phyloP scores from a whole-genome alignment of 2,329 filamentous ascomycete species.

The Apiospora sp. region DNA sequence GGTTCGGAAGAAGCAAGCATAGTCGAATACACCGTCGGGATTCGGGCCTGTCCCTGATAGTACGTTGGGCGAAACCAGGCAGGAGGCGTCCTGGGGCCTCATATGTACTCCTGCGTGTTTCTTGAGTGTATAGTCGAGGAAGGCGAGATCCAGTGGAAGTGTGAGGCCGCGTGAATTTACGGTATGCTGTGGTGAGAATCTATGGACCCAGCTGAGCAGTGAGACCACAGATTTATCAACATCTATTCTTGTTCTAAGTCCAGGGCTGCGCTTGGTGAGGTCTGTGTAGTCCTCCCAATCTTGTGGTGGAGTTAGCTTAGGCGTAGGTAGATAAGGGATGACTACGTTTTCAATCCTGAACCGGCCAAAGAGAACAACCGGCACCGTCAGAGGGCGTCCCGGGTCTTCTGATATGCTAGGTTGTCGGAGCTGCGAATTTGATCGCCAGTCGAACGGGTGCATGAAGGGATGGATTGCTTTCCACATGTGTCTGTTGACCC shows the following conservation, averaged over 20 bases:
- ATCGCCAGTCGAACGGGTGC: background rate
- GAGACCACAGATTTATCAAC: background rate
- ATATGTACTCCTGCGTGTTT: background rate
- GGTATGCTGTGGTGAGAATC: background rate
- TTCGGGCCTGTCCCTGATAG: too few relatives aligned
- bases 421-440: background rate
- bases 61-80: background rate
- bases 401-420: too few relatives aligned
- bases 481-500: conserved; percentile 1
- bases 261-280: too few relatives aligned
- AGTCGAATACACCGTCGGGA: too few relatives aligned
- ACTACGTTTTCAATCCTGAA: background rate
- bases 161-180: background rate
- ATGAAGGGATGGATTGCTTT: accelerated
- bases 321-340: background rate
- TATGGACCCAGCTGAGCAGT: background rate
- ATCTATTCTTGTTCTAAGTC: too few relatives aligned
- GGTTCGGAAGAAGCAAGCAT: too few relatives aligned
- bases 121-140: background rate
- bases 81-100: background rate
- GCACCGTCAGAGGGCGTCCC: background rate
- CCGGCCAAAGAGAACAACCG: background rate
- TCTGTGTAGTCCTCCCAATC: too few relatives aligned
- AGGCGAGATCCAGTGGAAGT: background rate
- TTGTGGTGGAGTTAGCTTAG: too few relatives aligned